Conservation (phyloP, 768 basidiomycete species). For the Dendrothele bispora region DNA sequence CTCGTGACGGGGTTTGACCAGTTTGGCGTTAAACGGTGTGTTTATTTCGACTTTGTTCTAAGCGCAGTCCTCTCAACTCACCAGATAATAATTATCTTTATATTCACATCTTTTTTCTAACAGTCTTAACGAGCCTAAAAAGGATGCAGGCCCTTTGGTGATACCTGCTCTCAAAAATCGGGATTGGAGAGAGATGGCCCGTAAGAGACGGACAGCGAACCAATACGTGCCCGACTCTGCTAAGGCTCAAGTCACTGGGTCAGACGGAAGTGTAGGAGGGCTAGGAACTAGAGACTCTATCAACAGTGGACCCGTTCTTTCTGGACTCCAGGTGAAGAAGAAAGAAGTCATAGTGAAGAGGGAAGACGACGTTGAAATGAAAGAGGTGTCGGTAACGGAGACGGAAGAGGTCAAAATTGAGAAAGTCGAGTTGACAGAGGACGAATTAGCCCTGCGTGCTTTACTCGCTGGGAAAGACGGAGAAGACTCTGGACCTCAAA, state of each 20-base stretch:
- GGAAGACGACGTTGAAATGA: conserved; percentile 20
- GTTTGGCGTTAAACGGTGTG: conserved; percentile 86
- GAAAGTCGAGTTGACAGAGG: conserved; percentile 61
- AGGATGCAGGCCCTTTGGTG: conserved; percentile 64
- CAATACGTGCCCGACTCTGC: conserved; percentile 70
- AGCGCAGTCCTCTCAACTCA: conserved; percentile 69
- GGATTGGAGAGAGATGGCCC: conserved; percentile 85
- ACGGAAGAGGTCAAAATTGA: conserved; percentile 20
- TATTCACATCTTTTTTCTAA: conserved; percentile 17
- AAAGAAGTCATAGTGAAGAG: conserved; percentile 23
- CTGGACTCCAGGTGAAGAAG: conserved; percentile 62
- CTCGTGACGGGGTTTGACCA: conserved; percentile 72
- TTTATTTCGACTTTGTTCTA: conserved; percentile 27
- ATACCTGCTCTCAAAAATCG: conserved; percentile 86
- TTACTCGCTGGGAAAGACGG: conserved; percentile 60
- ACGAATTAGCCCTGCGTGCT: conserved; percentile 78
- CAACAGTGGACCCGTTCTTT: conserved; percentile 71
- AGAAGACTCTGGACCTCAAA: conserved; percentile 35
- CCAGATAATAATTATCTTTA: conserved; percentile 57
- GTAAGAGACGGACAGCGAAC: conserved; percentile 54
- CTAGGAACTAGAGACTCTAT: conserved; percentile 74
- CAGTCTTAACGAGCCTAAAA: conserved; percentile 48
- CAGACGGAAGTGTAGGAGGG: conserved; percentile 76
- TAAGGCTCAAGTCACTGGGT: conserved; percentile 46
- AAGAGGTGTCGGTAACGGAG: conserved; percentile 27